Conservation (phyloP, 2,329 filamentous ascomycete genomes). For the Didymella keratinophila region DNA sequence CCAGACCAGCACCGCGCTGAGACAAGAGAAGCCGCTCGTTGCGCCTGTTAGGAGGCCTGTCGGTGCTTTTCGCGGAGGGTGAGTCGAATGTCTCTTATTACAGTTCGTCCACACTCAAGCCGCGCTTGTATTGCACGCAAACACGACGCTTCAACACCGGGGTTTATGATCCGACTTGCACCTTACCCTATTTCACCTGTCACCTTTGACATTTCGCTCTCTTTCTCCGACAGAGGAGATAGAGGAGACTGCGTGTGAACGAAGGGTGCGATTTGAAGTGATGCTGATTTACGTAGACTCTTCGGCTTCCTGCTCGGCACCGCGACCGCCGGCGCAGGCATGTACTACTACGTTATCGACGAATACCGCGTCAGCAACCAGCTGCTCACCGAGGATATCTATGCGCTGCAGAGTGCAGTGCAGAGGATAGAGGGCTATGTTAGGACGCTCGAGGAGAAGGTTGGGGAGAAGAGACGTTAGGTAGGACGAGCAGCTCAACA, state of each 20-base stretch:
- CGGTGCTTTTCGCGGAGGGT: conserved; percentile 77
- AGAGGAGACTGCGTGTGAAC: too few relatives aligned
- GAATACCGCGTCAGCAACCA: conserved; percentile 96
- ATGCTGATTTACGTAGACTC: conserved; percentile 62
- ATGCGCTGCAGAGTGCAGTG: conserved; percentile 87
- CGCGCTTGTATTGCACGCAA: background rate
- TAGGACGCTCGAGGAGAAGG: conserved; percentile 79
- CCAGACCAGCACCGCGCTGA: conserved; percentile 50
- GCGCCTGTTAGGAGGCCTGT: conserved; percentile 69
- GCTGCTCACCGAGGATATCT: conserved; percentile 92
- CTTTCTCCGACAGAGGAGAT: too few relatives aligned
- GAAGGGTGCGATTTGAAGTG: too few relatives aligned
- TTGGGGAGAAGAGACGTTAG: conserved; percentile 59
- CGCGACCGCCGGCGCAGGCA: conserved; percentile 76
- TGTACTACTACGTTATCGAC: conserved; percentile 92
- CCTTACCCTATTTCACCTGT: background rate
- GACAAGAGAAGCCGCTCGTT: conserved; percentile 46
- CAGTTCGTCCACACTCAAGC: background rate
- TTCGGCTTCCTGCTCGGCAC: conserved; percentile 92
- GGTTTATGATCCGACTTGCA: background rate
- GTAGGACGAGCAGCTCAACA: background rate
- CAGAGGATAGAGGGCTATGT: conserved; percentile 87
- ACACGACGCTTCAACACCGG: background rate
- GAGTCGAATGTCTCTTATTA: conserved; percentile 46
- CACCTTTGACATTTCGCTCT: background rate